Conservation (phyloP, 352 stramenopile genomes). For the Pythium guiyangense region DNA sequence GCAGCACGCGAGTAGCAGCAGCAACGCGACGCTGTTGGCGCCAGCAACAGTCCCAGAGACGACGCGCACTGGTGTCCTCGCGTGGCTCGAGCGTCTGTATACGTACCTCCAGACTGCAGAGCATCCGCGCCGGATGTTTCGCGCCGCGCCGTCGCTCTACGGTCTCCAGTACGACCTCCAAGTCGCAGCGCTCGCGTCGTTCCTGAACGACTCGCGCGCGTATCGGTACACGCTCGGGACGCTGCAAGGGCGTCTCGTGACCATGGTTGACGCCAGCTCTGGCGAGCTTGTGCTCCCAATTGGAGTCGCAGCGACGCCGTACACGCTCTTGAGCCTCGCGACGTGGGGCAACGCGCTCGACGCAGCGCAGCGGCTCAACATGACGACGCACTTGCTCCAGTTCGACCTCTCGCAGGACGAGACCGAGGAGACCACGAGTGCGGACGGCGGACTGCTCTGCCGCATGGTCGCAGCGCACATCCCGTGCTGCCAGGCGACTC, state of each 20-base stretch:
- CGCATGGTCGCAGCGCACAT: constrained; percentile 32
- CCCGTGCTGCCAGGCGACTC: constrained; percentile 28
- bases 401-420: constrained; percentile 31
- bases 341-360: constrained; percentile 23
- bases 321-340: constrained; percentile 27
- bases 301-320: constrained; percentile 22
- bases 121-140: constrained; percentile 22
- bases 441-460: constrained; percentile 30
- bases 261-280: constrained; percentile 27
- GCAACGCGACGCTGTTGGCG: not conserved
- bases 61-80: not conserved
- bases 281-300: constrained; percentile 28
- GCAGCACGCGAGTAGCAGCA: constrained; percentile 4
- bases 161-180: constrained; percentile 46
- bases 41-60: constrained; percentile 9
- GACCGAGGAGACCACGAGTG: constrained; percentile 23
- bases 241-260: constrained; percentile 35
- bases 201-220: constrained; percentile 32
- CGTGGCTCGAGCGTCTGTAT: constrained; percentile 26
- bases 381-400: constrained; percentile 34
- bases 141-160: constrained; percentile 25
- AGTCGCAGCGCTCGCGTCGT: constrained; percentile 32
- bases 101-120: constrained; percentile 14
- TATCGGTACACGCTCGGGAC: constrained; percentile 39
- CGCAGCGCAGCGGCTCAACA: constrained; percentile 24